Evolutionary conservation across 345 rosid genomes (phyloP).

Genomic region (Psidium guajava): DNA sequence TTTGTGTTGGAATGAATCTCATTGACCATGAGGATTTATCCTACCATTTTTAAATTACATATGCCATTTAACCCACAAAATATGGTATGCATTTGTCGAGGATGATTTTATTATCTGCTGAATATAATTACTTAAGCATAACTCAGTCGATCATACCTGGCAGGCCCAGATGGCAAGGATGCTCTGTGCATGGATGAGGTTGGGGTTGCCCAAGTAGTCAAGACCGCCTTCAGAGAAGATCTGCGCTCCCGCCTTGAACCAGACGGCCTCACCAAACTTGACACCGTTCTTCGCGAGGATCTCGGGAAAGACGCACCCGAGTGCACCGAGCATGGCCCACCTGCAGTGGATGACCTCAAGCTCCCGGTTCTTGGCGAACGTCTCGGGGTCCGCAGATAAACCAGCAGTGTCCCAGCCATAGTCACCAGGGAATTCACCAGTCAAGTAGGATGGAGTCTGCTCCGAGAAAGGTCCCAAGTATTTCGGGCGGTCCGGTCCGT

Average conservation of each 20-base stretch:
- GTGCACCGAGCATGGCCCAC: constrained; percentile 98
- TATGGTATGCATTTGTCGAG: not conserved
- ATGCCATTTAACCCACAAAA: not conserved
- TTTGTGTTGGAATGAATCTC: not conserved
- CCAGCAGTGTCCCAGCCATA: constrained; percentile 99
- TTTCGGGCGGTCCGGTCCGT: constrained; percentile 98
- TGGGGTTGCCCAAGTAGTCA: constrained; percentile 94
- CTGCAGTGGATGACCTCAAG: constrained; percentile 92
- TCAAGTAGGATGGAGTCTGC: constrained; percentile 86
- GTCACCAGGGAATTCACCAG: constrained; percentile 93
- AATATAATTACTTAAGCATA: not conserved
- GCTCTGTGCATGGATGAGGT: constrained; percentile 93
- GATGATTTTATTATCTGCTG: not conserved
- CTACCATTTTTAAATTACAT: not conserved
- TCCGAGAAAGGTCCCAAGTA: constrained; percentile 95
- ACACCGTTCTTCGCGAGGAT: constrained; percentile 75
- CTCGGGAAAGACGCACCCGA: constrained; percentile 89
- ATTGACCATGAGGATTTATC: not conserved
- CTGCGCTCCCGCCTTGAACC: constrained; percentile 96
- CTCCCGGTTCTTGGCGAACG: constrained; percentile 95
- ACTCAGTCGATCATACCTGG: constrained; percentile 14
- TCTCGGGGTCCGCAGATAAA: constrained; percentile 88
- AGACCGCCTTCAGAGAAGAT: constrained; percentile 95
- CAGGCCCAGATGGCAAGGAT: constrained; percentile 88
- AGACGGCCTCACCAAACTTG: constrained; percentile 83